Conservation (phyloP, 176 grass and related monocot genomes). For the Metroxylon sagu region DNA sequence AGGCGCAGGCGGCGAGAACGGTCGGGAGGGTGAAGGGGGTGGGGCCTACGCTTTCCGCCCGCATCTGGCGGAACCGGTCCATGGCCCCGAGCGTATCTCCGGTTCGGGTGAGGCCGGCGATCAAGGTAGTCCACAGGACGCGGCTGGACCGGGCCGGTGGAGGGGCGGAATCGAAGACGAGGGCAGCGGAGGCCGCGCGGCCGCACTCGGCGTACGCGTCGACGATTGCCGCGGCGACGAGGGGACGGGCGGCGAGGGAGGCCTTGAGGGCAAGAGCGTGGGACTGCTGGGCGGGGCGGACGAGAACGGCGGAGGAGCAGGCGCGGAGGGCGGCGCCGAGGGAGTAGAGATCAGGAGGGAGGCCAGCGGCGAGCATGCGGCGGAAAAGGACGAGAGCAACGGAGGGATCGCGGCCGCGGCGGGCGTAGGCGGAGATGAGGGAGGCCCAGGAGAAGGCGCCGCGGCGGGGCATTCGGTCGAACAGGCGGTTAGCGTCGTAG, state of each 20-base stretch:
- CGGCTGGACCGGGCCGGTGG: not conserved
- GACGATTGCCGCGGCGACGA: slow-evolving; percentile 5
- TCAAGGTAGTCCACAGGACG: slow-evolving; percentile 12
- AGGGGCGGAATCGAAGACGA: not conserved
- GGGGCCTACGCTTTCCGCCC: not conserved
- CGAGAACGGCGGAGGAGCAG: not conserved
- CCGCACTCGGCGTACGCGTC: slow-evolving; percentile 1
- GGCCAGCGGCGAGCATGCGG: too few species aligned
- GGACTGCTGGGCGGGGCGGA: slow-evolving; percentile 2
- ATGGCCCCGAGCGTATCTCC: not conserved
- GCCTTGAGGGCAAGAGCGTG: slow-evolving; percentile 12
- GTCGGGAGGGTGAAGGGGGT: slow-evolving; percentile 9
- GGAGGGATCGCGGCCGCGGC: too few species aligned
- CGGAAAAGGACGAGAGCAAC: too few species aligned
- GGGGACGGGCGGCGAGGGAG: not conserved
- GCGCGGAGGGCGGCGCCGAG: not conserved
- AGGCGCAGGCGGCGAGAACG: slow-evolving; percentile 7
- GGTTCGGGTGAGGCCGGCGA: slow-evolving; percentile 1
- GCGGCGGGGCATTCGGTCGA: too few species aligned
- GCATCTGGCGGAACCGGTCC: slow-evolving; percentile 9
- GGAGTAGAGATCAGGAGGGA: not conserved
- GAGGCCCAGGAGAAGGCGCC: too few species aligned
- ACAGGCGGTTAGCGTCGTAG: too few species aligned
- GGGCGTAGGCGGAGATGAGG: too few species aligned
- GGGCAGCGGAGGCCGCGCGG: not conserved